Evolutionary conservation across 371 early-diverging fungal genomes (phyloP), one percentile per base, ranked within the genome.

Genomic region (Mucor plumbeus): DNA sequence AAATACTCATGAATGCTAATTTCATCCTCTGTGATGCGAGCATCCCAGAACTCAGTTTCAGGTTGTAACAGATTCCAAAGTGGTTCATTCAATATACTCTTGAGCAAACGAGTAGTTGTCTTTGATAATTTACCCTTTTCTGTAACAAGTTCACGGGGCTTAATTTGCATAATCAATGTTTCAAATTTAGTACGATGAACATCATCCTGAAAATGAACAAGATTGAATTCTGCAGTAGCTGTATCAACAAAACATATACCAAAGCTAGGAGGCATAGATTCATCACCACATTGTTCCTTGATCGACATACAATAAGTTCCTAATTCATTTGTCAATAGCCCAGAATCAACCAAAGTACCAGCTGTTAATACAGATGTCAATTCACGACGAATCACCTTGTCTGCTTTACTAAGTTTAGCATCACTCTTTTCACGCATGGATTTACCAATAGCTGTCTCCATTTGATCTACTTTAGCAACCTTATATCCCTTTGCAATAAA

Each of bases 401-500:
- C 95, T 57, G 87, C 88, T 70, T 90, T 87, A 19, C 41, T 65
- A 41, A 59, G 17, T 54, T 78, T 75, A 10, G 63, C 58, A 34
- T 68, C 73, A 38, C 71, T 82, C 59, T 90, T 82, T 72, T 98
- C 99, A 44, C 99, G 86, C 89, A 99, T 94, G 17, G 92, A 85
- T 84, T 99, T 99, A 5, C 95, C 97, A 33, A 99, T 85, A 9
- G 95, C 92, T 14, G 89, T 97, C 76, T 99, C 99, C 88, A 94
- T 91, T 79, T 99, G 99, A 68, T 99, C 99, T 9, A 99, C 99
- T 44, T 92, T 91, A 0, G 98, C 99, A 0, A 99, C 95, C 74
- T 98, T 99, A 38, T 92, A 93, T 35, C 99, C 99, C 74, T 93
- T 91, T 26, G 97, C 97, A 63, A 99, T 88, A 75, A 99, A 99